These are phyloP conservation scores for Sergeia podlipaevii DNA, from an alignment of 208 protist species.

Conservation along the genomic window DNA sequence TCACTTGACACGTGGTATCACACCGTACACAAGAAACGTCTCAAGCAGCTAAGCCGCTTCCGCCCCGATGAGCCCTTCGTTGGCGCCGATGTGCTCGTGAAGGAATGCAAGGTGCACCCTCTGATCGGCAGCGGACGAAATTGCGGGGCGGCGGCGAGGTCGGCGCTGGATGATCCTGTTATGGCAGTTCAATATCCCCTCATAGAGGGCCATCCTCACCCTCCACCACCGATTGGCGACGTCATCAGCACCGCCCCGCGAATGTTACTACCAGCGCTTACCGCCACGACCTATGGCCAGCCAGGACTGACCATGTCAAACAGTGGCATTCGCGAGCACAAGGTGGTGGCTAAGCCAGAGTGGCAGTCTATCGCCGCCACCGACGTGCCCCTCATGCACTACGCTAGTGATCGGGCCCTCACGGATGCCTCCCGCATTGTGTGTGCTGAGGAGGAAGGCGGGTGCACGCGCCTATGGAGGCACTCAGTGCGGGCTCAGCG, in stretches of 20 bases:
- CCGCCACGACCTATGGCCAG: slow-evolving; percentile 22
- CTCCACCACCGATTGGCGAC: slow-evolving; percentile 19
- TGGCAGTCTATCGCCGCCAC: slow-evolving; percentile 56
- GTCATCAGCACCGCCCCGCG: slow-evolving; percentile 18
- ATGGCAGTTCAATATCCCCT: slow-evolving; percentile 15
- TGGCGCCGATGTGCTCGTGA: slow-evolving; percentile 32
- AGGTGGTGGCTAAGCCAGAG: too few species aligned
- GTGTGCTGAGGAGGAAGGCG: slow-evolving; percentile 32
- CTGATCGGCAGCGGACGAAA: background rate
- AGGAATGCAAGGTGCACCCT: slow-evolving; percentile 10
- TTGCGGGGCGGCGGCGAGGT: background rate
- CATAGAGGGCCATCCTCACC: slow-evolving; percentile 29
- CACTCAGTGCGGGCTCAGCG: slow-evolving; percentile 14
- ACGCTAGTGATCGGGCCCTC: slow-evolving; percentile 34
- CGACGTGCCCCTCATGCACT: slow-evolving; percentile 48
- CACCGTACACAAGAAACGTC: slow-evolving; percentile 32
- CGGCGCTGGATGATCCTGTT: background rate
- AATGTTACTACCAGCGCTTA: slow-evolving; percentile 23
- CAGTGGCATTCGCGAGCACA: too few species aligned
- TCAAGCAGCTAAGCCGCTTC: slow-evolving; percentile 39
- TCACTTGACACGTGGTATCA: slow-evolving; percentile 43
- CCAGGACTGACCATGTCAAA: too few species aligned
- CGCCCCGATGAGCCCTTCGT: slow-evolving; percentile 44
- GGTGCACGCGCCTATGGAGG: slow-evolving; percentile 53
- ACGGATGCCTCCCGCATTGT: slow-evolving; percentile 5